A percentile compares a stretch with the other conserved stretches of the same genome.
Conservation (phyloP, 176 grass and related monocot genomes). For the Metroxylon sagu region DNA sequence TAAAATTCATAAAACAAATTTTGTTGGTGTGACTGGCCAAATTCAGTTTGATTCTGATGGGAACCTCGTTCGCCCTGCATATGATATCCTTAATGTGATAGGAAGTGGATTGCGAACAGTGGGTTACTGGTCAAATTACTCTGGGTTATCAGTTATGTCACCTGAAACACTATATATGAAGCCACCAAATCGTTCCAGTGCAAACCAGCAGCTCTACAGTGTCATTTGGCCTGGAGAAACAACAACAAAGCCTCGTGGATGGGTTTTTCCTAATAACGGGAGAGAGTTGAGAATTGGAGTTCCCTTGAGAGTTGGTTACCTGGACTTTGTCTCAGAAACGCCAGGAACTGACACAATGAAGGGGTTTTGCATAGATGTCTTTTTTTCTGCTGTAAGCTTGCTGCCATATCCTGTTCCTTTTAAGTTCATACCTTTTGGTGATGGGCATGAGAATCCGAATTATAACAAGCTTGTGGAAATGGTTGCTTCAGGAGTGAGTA, state of each 20-base stretch:
- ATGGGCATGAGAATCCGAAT: slow-evolving; percentile 54
- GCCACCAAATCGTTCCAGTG: slow-evolving; percentile 28
- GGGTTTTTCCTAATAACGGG: slow-evolving; percentile 85
- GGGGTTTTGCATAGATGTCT: slow-evolving; percentile 88
- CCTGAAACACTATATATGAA: slow-evolving; percentile 64
- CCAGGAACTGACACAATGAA: slow-evolving; percentile 24
- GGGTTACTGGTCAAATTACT: slow-evolving; percentile 88
- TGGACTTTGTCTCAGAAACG: slow-evolving; percentile 43
- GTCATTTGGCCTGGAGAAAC: slow-evolving; percentile 78
- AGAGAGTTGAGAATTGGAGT: slow-evolving; percentile 63
- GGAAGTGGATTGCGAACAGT: slow-evolving; percentile 57
- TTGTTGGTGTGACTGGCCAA: slow-evolving; percentile 52
- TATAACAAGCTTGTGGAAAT: slow-evolving; percentile 37
- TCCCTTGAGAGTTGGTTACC: slow-evolving; percentile 59
- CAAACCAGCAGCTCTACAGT: slow-evolving; percentile 27
- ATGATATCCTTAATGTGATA: slow-evolving; percentile 75
- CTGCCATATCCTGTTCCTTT: slow-evolving; percentile 66
- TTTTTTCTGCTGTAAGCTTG: slow-evolving; percentile 67
- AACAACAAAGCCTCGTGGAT: slow-evolving; percentile 49
- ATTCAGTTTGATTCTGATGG: slow-evolving; percentile 58
- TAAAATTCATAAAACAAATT: slow-evolving; percentile 42
- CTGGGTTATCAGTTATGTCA: slow-evolving; percentile 51
- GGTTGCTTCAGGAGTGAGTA: slow-evolving; percentile 56
- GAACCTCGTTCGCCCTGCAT: slow-evolving; percentile 59
- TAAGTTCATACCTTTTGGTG: slow-evolving; percentile 51